These are phyloP conservation scores for Cicer yamashitae DNA, from an alignment of 306 rosid species.

Conservation along the genomic window DNA sequence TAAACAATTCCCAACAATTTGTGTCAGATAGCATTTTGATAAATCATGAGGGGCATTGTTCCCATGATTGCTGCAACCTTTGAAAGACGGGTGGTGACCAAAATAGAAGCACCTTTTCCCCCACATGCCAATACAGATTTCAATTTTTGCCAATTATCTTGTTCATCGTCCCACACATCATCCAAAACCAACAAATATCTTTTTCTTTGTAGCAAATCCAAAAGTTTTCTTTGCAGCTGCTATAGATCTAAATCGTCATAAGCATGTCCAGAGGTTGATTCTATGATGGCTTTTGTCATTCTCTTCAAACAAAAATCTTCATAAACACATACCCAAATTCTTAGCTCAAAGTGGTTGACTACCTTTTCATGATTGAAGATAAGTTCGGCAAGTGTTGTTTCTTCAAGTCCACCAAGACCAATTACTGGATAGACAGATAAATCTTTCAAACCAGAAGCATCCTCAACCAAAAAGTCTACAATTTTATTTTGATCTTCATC, in stretches of 20 bases:
- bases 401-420: conserved; percentile 33
- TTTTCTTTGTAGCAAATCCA: conserved; percentile 5
- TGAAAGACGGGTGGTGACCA: neutral
- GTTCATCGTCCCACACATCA: conserved; percentile 36
- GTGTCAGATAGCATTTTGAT: conserved; percentile 1
- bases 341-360: conserved; percentile 14
- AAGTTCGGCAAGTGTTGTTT: conserved; percentile 26
- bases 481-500: conserved; percentile 8
- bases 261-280: neutral
- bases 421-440: neutral
- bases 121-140: neutral
- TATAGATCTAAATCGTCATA: neutral
- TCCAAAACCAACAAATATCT: conserved; percentile 48
- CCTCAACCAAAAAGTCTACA: conserved; percentile 7
- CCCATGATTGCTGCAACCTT: neutral
- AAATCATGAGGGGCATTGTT: neutral
- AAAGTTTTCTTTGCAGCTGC: neutral
- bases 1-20: conserved; percentile 27
- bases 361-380: conserved; percentile 24
- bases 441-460: neutral
- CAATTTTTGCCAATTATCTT: conserved; percentile 1
- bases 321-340: conserved; percentile 34
- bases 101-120: neutral
- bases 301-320: conserved; percentile 22
- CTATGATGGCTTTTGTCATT: neutral